These are phyloP conservation scores for Populus hybrid DNA, from an alignment of 441 rosid genomes.

Conservation along the genomic window DNA sequence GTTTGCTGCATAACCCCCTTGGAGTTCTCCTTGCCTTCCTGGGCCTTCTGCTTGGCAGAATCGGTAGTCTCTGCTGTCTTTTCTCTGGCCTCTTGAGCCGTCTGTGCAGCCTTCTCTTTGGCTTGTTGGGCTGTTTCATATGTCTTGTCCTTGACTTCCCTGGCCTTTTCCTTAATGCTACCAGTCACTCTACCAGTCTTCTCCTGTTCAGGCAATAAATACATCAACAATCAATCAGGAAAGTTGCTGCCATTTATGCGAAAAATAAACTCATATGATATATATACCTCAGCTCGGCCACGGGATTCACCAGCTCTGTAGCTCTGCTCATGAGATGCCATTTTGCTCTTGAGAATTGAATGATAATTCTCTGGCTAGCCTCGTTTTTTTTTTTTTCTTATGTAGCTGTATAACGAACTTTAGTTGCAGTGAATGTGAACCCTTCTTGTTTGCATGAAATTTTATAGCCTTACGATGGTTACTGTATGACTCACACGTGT, in stretches of 20 bases:
- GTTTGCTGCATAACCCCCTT: constrained; percentile 47
- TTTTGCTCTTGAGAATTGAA: neutral
- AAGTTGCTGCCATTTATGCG: neutral
- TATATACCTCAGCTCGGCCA: constrained; percentile 41
- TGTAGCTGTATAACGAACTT: neutral
- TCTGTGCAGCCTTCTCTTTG: constrained; percentile 33
- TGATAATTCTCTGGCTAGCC: neutral
- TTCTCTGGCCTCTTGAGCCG: constrained; percentile 28
- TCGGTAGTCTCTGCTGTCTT: constrained; percentile 21
- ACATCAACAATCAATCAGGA: neutral
- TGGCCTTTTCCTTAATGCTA: constrained; percentile 8
- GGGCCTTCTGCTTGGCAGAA: constrained; percentile 28
- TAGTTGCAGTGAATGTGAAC: neutral
- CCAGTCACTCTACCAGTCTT: neutral
- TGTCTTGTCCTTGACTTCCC: constrained; percentile 38
- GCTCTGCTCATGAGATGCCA: constrained; percentile 43
- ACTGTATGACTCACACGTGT: constrained; percentile 19
- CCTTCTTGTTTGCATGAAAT: neutral
- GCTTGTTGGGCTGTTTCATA: constrained; percentile 22
- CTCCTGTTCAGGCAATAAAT: constrained; percentile 26
- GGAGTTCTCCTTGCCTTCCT: constrained; percentile 37
- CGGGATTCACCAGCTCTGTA: constrained; percentile 41
- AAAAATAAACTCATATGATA: neutral
- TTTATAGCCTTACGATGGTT: constrained; percentile 3
- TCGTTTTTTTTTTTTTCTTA: neutral